Evolutionary conservation across 164 flowering plant species (phyloP).

Genomic region (Aristolochia contorta): DNA sequence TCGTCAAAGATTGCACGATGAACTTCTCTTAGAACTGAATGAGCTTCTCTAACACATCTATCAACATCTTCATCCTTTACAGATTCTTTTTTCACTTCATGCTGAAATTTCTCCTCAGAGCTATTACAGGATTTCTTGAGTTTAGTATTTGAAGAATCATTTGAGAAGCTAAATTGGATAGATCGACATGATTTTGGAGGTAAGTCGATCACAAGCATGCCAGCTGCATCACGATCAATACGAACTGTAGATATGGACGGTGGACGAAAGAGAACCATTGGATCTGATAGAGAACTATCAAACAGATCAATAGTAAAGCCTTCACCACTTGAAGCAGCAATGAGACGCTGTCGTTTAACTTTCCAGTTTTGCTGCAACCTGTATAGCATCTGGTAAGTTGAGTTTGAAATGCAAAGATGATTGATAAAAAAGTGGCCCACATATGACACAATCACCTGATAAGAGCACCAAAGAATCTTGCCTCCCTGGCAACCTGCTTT

Average conservation of each 20-base stretch:
- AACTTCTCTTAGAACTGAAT: constrained; percentile 58
- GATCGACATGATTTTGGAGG: constrained; percentile 63
- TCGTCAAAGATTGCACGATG: constrained; percentile 82
- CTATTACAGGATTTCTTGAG: background rate
- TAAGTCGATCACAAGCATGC: constrained; percentile 72
- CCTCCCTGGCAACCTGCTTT: constrained; percentile 76
- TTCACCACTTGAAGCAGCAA: constrained; percentile 59
- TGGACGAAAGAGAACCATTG: constrained; percentile 41
- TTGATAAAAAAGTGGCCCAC: background rate
- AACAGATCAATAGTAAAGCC: constrained; percentile 85
- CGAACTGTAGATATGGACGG: constrained; percentile 53
- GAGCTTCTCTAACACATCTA: constrained; percentile 44
- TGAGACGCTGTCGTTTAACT: constrained; percentile 75
- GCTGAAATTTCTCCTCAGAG: background rate
- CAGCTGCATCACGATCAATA: constrained; percentile 76
- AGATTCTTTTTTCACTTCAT: constrained; percentile 36
- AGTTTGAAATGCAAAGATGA: constrained; percentile 3
- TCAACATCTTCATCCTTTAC: constrained; percentile 35
- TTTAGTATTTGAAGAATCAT: constrained; percentile 8
- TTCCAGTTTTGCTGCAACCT: constrained; percentile 99
- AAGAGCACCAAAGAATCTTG: constrained; percentile 90
- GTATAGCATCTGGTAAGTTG: constrained; percentile 37
- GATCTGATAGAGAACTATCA: constrained; percentile 53
- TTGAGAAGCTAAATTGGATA: constrained; percentile 60
- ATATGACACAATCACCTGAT: constrained; percentile 47